phyloP scores from a whole-genome alignment of 495 filamentous ascomycete species.

The Penicillium fimorum region DNA sequence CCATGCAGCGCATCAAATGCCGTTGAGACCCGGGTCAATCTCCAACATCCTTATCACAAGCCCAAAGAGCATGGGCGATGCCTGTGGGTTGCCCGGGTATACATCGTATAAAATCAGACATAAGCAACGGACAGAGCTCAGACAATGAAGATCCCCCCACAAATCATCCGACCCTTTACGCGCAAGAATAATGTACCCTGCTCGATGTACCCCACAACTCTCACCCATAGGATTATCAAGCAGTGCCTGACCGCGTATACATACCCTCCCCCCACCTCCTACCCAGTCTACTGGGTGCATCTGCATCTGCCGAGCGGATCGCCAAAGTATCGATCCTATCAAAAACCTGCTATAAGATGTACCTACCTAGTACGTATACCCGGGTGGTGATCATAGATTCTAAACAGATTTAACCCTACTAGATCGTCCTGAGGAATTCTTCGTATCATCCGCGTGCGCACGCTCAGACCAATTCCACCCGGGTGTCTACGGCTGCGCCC shows the following conservation, averaged over 20 bases:
- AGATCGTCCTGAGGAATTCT: background rate
- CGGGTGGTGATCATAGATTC: background rate
- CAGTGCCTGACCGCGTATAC: background rate
- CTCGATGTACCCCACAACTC: background rate
- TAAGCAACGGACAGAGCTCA: conserved; percentile 8
- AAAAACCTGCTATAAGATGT: background rate
- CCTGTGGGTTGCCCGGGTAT: background rate
- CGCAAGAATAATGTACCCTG: background rate
- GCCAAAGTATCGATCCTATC: conserved; percentile 1
- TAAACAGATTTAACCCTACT: background rate
- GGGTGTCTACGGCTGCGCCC: background rate
- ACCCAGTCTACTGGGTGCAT: background rate
- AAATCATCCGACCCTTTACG: background rate
- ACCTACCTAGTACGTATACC: background rate
- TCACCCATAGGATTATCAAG: background rate
- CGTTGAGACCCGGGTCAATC: conserved; percentile 1
- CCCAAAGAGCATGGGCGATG: background rate
- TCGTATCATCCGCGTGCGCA: background rate
- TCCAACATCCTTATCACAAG: background rate
- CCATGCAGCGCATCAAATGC: background rate
- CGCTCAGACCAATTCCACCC: background rate
- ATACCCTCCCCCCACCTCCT: background rate
- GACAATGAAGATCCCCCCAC: background rate
- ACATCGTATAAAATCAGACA: background rate
- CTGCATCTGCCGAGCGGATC: conserved; percentile 1